These are phyloP conservation scores for Acanthamoeba royreba DNA, from an alignment of 208 protist genomes.

Conservation along the genomic window DNA sequence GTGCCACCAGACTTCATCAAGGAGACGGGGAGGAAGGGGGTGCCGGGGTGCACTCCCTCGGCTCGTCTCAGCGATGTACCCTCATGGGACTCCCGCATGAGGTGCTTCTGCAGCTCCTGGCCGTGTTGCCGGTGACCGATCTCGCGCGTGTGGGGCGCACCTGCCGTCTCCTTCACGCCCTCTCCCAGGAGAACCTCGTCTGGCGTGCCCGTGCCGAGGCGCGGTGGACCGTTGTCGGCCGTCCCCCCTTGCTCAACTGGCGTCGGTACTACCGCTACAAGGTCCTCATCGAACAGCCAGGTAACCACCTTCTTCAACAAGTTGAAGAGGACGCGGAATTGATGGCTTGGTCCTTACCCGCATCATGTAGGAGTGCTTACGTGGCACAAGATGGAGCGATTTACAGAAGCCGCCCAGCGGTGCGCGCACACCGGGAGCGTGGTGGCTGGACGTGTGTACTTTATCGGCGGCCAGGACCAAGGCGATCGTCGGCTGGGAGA, in stretches of 20 bases:
- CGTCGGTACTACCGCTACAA: conserved; percentile 3
- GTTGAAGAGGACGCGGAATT: background rate
- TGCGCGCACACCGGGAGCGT: conserved; percentile 27
- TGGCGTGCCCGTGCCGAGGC: background rate
- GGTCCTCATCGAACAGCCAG: background rate
- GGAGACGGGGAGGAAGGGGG: too few species aligned
- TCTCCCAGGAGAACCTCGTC: background rate
- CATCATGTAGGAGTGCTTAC: background rate
- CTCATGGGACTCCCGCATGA: background rate
- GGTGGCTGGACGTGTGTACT: background rate
- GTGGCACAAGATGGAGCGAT: background rate
- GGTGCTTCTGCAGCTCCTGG: background rate
- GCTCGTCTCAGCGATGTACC: too few species aligned
- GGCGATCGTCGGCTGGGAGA: background rate
- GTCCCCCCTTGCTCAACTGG: background rate
- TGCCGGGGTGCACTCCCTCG: too few species aligned
- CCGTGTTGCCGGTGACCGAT: background rate
- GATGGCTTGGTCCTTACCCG: background rate
- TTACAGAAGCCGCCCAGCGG: background rate
- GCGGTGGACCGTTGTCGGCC: background rate
- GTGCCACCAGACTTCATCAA: too few species aligned
- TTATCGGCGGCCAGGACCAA: background rate
- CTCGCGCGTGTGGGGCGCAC: background rate
- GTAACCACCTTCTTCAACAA: background rate
- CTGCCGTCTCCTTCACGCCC: background rate